phyloP scores from a whole-genome alignment of 2,329 filamentous ascomycete genomes.

The Exophiala viscosa region DNA sequence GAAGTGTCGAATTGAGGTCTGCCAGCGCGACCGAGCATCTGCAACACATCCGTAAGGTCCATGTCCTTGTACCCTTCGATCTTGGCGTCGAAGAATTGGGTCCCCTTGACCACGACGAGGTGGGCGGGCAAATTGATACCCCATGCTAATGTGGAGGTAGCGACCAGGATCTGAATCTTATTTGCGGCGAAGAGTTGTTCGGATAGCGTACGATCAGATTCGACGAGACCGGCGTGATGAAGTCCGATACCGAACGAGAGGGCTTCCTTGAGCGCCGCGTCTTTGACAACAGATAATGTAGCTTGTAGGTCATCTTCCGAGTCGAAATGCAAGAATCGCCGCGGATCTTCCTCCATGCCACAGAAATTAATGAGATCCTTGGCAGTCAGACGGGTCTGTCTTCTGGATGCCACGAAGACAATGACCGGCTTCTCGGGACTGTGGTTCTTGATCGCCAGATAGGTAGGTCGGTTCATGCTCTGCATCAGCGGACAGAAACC shows the following conservation, averaged over 20 bases:
- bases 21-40: constrained; percentile 95
- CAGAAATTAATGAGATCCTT: constrained; percentile 97
- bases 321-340: constrained; percentile 81
- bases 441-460: constrained; percentile 92
- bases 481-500: constrained; percentile 98
- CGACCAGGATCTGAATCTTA: constrained; percentile 95
- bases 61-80: constrained; percentile 97
- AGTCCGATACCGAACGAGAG: constrained; percentile 94
- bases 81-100: constrained; percentile 97
- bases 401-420: constrained; percentile 91
- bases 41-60: constrained; percentile 95
- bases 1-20: constrained; percentile 95
- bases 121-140: constrained; percentile 97
- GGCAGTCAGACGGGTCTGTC: constrained; percentile 90
- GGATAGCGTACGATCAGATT: constrained; percentile 83
- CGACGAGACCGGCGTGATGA: constrained; percentile 94
- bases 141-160: constrained; percentile 95
- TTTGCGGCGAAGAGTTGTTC: constrained; percentile 96
- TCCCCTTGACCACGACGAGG: constrained; percentile 95
- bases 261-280: constrained; percentile 88
- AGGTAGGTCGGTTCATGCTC: constrained; percentile 97
- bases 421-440: constrained; percentile 96
- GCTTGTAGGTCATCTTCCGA: constrained; percentile 88
- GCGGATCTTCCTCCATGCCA: constrained; percentile 96
- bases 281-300: constrained; percentile 85